Evolutionary conservation across 129 eudicot genomes (phyloP), one percentile per base, ranked within the genome.

Genomic region (Ambrosia trifida): DNA sequence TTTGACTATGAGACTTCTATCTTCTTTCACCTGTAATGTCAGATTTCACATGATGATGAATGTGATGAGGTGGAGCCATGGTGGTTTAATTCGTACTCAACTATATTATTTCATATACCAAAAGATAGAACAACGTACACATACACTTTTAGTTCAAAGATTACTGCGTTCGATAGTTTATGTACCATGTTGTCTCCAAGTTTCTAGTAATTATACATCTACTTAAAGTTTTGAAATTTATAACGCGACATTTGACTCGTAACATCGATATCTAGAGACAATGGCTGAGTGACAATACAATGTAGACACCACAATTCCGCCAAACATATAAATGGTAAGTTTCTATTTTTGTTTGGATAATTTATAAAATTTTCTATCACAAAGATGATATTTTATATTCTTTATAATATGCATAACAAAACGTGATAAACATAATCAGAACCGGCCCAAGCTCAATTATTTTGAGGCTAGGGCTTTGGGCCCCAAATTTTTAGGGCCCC

Each of bases 11-110:
- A 32, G 24, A 60, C 43, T 60, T 60, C 5, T 60, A 28, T 2
- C 51, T 40, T 64, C 9, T 18, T 38, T 31, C 51, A 67, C 60
- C 18, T 67, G n/a, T 67, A 67, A 49, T 30, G 59, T 67, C 60
- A 47, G 58, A 50, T 14, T n/a, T 67, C 72, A 46, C 45, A 67
- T 67, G 59, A 14, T 57, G 63, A 30, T 31, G 72, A 24, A 3
- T 17, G 16, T 5, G 30, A 6, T 49, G 60, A 14, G 17, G 66
- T 60, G 66, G 44, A 60, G 66, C 44, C 66, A 44, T 46, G 72
- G 52, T n/a, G 12, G 30, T 67, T 67, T 47, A 10, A 31, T 46
- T 68, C 30, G 9, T 13, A 46, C 60, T 49, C 53, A 68, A 68
- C 60, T 47, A 36, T 14, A 47, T 49, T 52, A 31, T 59, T 9